A percentile compares a stretch with the other conserved stretches of the same genome.
phyloP scores from a whole-genome alignment of 306 rosid species.

The Alnus rubra region DNA sequence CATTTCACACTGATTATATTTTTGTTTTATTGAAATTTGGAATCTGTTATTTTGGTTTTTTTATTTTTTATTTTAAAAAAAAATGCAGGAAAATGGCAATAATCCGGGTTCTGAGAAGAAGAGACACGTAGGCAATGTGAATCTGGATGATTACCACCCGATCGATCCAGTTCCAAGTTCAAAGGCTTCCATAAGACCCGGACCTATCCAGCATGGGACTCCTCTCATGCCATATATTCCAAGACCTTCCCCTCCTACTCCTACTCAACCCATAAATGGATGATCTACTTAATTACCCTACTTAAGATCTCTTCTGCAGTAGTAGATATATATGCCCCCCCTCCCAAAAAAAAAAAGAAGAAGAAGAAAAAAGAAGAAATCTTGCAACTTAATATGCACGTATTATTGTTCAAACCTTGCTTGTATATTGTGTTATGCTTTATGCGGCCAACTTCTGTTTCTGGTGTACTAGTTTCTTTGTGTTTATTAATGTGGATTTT shows the following conservation, averaged over 20 bases:
- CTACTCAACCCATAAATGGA: constrained; percentile 35
- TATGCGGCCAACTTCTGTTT: not conserved
- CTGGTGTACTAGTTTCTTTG: not conserved
- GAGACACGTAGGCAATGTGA: constrained; percentile 17
- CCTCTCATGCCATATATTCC: constrained; percentile 74
- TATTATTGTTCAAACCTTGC: constrained; percentile 9
- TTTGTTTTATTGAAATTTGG: not conserved
- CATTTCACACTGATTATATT: not conserved
- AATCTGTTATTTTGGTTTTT: not conserved
- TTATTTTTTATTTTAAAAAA: not conserved
- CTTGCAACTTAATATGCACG: constrained; percentile 2
- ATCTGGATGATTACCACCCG: constrained; percentile 64
- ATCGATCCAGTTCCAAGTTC: constrained; percentile 64
- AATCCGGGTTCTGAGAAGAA: constrained; percentile 9
- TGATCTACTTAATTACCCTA: constrained; percentile 13
- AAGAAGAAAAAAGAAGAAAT: not conserved
- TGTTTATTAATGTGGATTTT: not conserved
- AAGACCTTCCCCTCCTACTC: constrained; percentile 62
- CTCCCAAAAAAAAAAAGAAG: not conserved
- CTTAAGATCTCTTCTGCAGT: not conserved
- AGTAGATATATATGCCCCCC: not conserved
- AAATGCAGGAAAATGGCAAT: constrained; percentile 48
- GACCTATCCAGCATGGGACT: constrained; percentile 76
- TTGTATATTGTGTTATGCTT: not conserved
- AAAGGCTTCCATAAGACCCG: constrained; percentile 44